Percentiles rank a stretch among this genome's conserved stretches.
Evolutionary conservation across 2,329 filamentous ascomycete species (phyloP).

Genomic region (Trichophyton mentagrophytes): DNA sequence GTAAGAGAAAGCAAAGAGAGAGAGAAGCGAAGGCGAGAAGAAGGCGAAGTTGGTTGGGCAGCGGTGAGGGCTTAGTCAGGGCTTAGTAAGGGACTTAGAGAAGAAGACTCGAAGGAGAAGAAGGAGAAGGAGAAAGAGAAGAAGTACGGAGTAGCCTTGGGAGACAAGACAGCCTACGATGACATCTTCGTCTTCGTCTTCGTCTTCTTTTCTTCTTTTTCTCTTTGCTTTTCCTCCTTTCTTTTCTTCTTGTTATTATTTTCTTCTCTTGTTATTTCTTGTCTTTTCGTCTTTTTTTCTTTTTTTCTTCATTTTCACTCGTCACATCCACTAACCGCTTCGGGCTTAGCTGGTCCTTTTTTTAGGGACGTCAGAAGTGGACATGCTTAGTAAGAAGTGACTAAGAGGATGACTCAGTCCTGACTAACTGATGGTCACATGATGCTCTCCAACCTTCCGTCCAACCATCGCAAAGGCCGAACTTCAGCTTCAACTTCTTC

Average conservation of each 20-base stretch:
- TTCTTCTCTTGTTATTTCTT: not conserved
- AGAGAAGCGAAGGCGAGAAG: not conserved
- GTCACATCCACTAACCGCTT: no score
- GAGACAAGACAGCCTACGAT: not conserved
- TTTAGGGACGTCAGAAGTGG: no score
- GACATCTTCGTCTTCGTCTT: no score
- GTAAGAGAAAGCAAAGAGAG: not conserved
- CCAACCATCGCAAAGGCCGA: no score
- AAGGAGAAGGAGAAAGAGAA: not conserved
- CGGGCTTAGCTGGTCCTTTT: no score
- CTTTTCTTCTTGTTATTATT: not conserved
- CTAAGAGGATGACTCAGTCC: not conserved
- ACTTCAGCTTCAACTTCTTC: not conserved
- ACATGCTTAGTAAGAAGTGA: not conserved
- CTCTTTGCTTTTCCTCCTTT: no score
- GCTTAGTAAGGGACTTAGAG: not conserved
- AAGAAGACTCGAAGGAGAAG: not conserved
- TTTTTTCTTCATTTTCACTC: not conserved
- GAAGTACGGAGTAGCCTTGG: not conserved
- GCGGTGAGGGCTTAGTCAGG: not conserved
- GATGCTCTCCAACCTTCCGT: not conserved
- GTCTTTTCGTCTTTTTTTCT: not conserved
- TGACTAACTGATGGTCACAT: no score
- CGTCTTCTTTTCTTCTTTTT: no score
- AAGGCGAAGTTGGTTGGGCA: not conserved